A percentile compares a stretch with the other conserved stretches of the same genome.
Evolutionary conservation across 495 filamentous ascomycete genomes (phyloP).

Genomic region (Bombardia bombarda): DNA sequence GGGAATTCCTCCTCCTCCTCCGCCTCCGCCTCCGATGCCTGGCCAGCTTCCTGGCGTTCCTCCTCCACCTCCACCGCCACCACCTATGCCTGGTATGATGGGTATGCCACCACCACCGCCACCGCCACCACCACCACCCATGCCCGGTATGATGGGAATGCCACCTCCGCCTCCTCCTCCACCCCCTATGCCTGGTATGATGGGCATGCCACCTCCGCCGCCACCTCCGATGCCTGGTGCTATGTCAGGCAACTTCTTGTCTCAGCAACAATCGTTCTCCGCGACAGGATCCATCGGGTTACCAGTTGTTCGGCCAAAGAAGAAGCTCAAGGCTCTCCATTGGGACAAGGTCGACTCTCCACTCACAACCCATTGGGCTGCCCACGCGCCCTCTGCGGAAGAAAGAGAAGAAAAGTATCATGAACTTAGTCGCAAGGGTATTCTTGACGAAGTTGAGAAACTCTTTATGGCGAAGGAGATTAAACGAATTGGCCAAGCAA

Average conservation of each 20-base stretch:
- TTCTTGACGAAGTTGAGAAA: slow-evolving; percentile 94
- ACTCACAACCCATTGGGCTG: slow-evolving; percentile 91
- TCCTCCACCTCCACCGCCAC: slow-evolving; percentile 42
- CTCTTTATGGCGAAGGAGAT: slow-evolving; percentile 96
- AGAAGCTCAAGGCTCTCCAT: slow-evolving; percentile 98
- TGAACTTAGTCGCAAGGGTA: slow-evolving; percentile 85
- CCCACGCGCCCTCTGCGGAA: slow-evolving; percentile 70
- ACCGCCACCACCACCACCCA: slow-evolving; percentile 23
- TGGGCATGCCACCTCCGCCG: slow-evolving; percentile 34
- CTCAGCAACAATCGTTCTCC: slow-evolving; percentile 33
- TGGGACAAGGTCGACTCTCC: slow-evolving; percentile 98
- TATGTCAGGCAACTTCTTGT: slow-evolving; percentile 45
- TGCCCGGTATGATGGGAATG: slow-evolving; percentile 32
- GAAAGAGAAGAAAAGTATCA: slow-evolving; percentile 91
- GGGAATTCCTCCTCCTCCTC: slow-evolving; percentile 28
- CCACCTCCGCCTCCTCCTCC: slow-evolving; percentile 36
- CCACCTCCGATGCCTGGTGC: slow-evolving; percentile 52
- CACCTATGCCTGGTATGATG: slow-evolving; percentile 41
- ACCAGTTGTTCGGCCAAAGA: slow-evolving; percentile 83
- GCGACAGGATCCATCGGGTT: slow-evolving; percentile 39
- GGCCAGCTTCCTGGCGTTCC: slow-evolving; percentile 39
- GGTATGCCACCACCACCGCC: slow-evolving; percentile 32
- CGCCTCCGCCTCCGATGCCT: slow-evolving; percentile 35
- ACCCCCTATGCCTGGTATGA: slow-evolving; percentile 29
- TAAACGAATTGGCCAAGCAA: slow-evolving; percentile 67